These are phyloP conservation scores for Zoysia japonica DNA, from an alignment of 176 grass and related monocot genomes.

Conservation along the genomic window DNA sequence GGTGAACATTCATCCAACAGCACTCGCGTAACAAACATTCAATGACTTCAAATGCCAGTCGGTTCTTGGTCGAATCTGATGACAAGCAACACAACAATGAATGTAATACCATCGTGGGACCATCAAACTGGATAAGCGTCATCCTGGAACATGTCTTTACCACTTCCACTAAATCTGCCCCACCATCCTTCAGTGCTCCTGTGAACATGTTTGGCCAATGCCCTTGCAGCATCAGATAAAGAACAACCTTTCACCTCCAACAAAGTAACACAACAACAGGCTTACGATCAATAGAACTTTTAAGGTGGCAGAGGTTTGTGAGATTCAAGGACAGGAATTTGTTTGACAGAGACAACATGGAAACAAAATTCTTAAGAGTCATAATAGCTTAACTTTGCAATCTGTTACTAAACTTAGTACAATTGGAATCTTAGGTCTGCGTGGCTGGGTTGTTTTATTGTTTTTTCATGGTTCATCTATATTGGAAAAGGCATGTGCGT, in stretches of 20 bases:
- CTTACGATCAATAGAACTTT: constrained; percentile 33
- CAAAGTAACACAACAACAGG: constrained; percentile 29
- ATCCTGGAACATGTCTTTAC: constrained; percentile 46
- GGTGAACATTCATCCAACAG: constrained; percentile 87
- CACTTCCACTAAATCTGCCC: constrained; percentile 66
- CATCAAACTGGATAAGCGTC: constrained; percentile 27
- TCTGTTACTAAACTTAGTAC: background rate
- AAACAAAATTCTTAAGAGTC: background rate
- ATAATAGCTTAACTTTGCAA: too few relatives aligned
- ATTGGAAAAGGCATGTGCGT: background rate
- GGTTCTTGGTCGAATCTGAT: constrained; percentile 77
- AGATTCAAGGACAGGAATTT: background rate
- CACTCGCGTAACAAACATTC: constrained; percentile 55
- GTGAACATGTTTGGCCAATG: constrained; percentile 88
- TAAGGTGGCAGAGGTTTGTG: background rate
- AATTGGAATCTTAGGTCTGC: background rate
- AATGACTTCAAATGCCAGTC: constrained; percentile 56
- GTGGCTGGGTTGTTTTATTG: background rate
- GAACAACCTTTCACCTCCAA: constrained; percentile 80
- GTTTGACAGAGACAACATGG: background rate
- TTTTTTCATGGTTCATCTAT: background rate
- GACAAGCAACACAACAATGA: constrained; percentile 24
- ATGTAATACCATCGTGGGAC: constrained; percentile 20
- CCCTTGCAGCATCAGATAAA: constrained; percentile 93
- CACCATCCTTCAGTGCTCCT: constrained; percentile 81